phyloP scores from a whole-genome alignment of 306 rosid species.

The Cicer pinnatifidum region DNA sequence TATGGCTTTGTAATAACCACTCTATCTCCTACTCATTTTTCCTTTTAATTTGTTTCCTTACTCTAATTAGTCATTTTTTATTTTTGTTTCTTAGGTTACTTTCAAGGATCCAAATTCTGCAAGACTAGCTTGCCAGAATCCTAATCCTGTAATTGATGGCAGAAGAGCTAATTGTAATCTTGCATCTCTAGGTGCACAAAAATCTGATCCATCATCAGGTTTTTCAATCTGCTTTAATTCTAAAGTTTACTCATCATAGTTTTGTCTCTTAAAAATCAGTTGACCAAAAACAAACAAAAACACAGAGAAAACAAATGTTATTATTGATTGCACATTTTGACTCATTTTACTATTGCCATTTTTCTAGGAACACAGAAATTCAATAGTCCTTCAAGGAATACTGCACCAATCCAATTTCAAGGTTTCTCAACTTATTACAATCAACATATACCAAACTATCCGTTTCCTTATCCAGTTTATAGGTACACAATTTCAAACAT shows the following conservation, averaged over 20 bases:
- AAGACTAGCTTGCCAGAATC: slow-evolving; percentile 65
- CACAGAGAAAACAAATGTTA: background rate
- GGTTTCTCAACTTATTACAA: slow-evolving; percentile 50
- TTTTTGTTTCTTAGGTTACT: slow-evolving; percentile 59
- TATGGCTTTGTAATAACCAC: slow-evolving; percentile 59
- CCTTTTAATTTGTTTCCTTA: background rate
- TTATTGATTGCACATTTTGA: slow-evolving; percentile 31
- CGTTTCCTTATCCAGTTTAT: slow-evolving; percentile 48
- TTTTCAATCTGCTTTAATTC: slow-evolving; percentile 11
- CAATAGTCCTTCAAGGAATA: slow-evolving; percentile 52
- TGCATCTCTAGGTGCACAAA: slow-evolving; percentile 61
- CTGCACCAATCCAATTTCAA: slow-evolving; percentile 48
- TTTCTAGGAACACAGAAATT: slow-evolving; percentile 47
- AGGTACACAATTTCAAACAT: slow-evolving; percentile 51
- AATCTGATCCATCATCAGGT: slow-evolving; percentile 51
- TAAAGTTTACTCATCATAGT: background rate
- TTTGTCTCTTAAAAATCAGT: background rate
- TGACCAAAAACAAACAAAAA: slow-evolving; percentile 23
- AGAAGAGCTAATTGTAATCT: slow-evolving; percentile 72
- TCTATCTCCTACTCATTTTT: slow-evolving; percentile 10
- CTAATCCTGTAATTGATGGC: slow-evolving; percentile 73
- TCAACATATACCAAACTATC: slow-evolving; percentile 57
- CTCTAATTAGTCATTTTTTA: background rate
- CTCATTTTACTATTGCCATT: background rate
- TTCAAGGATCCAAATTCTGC: slow-evolving; percentile 77